Conservation (phyloP, 192 early-diverging fungal species). For the Helicostylum pulchrum region DNA sequence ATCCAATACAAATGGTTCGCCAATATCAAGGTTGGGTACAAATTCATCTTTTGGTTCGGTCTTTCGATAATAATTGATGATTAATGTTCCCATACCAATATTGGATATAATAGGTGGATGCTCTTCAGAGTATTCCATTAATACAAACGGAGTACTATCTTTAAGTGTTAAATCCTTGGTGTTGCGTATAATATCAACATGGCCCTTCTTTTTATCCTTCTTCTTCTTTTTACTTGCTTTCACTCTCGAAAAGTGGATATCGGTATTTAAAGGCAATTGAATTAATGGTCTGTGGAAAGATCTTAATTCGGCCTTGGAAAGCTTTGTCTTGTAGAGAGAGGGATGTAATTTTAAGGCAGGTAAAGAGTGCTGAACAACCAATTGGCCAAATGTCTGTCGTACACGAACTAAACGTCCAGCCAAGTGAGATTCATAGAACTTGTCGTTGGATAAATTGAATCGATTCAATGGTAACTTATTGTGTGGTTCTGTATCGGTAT, state of each 20-base stretch:
- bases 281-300: constrained; percentile 86
- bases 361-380: constrained; percentile 80
- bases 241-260: constrained; percentile 73
- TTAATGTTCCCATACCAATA: constrained; percentile 90
- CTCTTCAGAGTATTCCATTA: constrained; percentile 96
- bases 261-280: constrained; percentile 55
- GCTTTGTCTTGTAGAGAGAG: constrained; percentile 79
- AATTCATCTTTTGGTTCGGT: constrained; percentile 74
- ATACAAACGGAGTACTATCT: constrained; percentile 75
- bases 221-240: constrained; percentile 69
- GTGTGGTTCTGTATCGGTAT: constrained; percentile 56
- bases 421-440: constrained; percentile 72
- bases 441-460: constrained; percentile 90
- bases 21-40: constrained; percentile 78
- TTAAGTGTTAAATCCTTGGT: constrained; percentile 88
- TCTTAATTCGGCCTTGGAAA: constrained; percentile 77
- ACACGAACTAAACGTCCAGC: constrained; percentile 69
- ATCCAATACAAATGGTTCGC: constrained; percentile 83
- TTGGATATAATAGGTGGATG: constrained; percentile 91
- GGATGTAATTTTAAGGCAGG: constrained; percentile 81
- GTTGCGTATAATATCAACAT: constrained; percentile 68
- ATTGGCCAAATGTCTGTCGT: constrained; percentile 83
- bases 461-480: constrained; percentile 61
- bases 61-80: constrained; percentile 97
- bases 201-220: constrained; percentile 68